Evolutionary conservation across 148 eudicot genomes (phyloP), one percentile per base, ranked within the genome.

Genomic region (Silene conica): DNA sequence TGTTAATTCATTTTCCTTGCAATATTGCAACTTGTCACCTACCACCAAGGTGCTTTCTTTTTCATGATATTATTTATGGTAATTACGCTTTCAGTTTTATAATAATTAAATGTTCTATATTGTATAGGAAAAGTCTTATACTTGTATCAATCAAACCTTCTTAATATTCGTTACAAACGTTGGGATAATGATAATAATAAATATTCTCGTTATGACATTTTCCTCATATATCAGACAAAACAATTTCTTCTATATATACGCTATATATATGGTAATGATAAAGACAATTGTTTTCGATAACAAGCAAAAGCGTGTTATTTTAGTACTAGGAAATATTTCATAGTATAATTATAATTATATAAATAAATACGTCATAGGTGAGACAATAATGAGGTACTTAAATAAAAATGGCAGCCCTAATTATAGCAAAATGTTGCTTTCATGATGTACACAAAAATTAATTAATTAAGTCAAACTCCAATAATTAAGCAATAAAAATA

Each of bases 361-460:
- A 28, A 28, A 28, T 28, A 28, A 25, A 8, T 22, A 62, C 26
- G 66, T 61, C 64, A 21, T 34, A 54, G 2, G 9, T 56, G 34
- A 9, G 23, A 68, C 14, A 59, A 76, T 56, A 41, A 76, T 45
- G 73, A 69, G 45, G 58, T n/a, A 60, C 2, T 26, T n/a, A n/a
- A n/a, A n/a, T 21, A n/a, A 46, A 18, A 76, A 22, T 69, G 73
- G 64, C 77, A 74, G 20, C 77, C 71, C 20, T 74, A 58, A n/a
- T 38, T 34, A 67, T 57, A 70, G 46, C 54, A 28, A 70, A 69
- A 18, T 11, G 55, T 71, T 71, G 31, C 48, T 60, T 61, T 46
- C 21, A 21, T 69, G 59, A 61, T 70, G 68, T 13, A 69, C 26
- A 18, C 26, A 62, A 21, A 14, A 54, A 71, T 14, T 56, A 12